phyloP scores from a whole-genome alignment of 495 filamentous ascomycete species.

The Friedmanniomyces simplex region DNA sequence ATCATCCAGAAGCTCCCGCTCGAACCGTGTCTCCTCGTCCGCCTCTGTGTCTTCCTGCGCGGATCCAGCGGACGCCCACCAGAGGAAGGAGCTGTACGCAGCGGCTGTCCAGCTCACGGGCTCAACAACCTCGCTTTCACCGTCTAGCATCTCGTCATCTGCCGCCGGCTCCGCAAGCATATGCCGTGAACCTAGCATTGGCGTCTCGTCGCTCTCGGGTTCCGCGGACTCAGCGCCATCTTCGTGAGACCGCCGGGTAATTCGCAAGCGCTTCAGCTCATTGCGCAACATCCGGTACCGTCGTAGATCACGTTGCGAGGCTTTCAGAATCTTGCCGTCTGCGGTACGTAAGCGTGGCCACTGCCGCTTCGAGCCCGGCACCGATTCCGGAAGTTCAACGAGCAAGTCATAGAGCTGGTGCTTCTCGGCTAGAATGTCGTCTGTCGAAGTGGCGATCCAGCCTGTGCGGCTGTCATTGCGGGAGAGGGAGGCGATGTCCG shows the following conservation, averaged over 20 bases:
- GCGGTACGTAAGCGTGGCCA: slow-evolving; percentile 70
- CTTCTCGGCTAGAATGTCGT: slow-evolving; percentile 80
- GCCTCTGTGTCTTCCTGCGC: slow-evolving; percentile 46
- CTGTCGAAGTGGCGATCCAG: slow-evolving; percentile 93
- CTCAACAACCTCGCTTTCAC: slow-evolving; percentile 49
- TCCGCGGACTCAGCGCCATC: slow-evolving; percentile 13
- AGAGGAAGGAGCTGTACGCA: slow-evolving; percentile 87
- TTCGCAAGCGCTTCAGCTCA: slow-evolving; percentile 48
- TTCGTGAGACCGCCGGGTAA: slow-evolving; percentile 11
- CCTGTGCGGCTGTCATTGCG: slow-evolving; percentile 36
- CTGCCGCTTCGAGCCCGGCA: slow-evolving; percentile 30
- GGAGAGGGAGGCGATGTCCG: slow-evolving; percentile 75
- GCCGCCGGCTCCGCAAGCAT: neutral
- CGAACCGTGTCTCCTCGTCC: slow-evolving; percentile 28
- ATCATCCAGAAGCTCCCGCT: slow-evolving; percentile 27
- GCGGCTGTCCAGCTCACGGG: slow-evolving; percentile 79
- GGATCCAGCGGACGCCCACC: slow-evolving; percentile 90
- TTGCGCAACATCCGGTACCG: slow-evolving; percentile 63
- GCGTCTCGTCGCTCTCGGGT: slow-evolving; percentile 25
- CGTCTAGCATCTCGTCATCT: slow-evolving; percentile 7
- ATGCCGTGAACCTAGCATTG: neutral
- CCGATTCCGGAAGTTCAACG: slow-evolving; percentile 57
- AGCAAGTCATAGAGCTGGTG: slow-evolving; percentile 76
- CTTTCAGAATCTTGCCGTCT: slow-evolving; percentile 55
- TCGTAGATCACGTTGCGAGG: slow-evolving; percentile 80